Evolutionary conservation across 192 early-diverging fungal genomes (phyloP), one percentile per base, ranked within the genome.

Genomic region (Podila epicladia): DNA sequence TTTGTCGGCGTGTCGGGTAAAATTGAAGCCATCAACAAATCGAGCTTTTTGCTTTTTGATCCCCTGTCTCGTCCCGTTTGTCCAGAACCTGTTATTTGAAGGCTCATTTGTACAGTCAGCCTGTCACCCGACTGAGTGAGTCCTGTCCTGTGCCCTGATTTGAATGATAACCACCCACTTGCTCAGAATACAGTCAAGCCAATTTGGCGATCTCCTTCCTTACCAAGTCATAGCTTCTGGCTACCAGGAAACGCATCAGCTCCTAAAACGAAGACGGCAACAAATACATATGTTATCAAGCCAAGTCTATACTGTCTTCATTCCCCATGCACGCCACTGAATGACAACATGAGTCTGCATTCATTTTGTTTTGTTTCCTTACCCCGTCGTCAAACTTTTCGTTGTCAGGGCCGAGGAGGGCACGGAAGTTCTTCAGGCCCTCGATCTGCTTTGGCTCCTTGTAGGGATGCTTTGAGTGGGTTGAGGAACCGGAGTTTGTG

Each of bases 151-250:
- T 41, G 8, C 38, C 12, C 12, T 45, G 41, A 15, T 0, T 9
- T 45, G 8, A 17, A 45, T 45, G 41, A 45, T 45, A 17, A 17
- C 35, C 35, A 3, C 41, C 41, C 41, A 45, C 2, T 45, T 45
- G 0, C 8, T 37, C 9, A 35, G 33, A 35, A 8, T 37, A 45
- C 41, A 45, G 41, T 17, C 15, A 45, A 3, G 57, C 13, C 58
- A 37, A 35, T 62, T 24, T 9, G 20, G 6, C 5, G 53, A 50
- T 64, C 15, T 15, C 49, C 48, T 72, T 24, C 55, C 89, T 87
- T 90, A 91, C 91, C 68, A 88, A 64, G 50, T 91, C 86, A 38
- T 86, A 89, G 61, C 89, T 86, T 58, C 89, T 83, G 3, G 92
- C 92, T 9, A 91, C 87, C 20, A 88, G 72, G 65, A 89, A 91